Percentiles rank a stretch among this genome's conserved stretches.
Conservation (phyloP, 2,329 filamentous ascomycete genomes). For the Lizonia empirigonia region DNA sequence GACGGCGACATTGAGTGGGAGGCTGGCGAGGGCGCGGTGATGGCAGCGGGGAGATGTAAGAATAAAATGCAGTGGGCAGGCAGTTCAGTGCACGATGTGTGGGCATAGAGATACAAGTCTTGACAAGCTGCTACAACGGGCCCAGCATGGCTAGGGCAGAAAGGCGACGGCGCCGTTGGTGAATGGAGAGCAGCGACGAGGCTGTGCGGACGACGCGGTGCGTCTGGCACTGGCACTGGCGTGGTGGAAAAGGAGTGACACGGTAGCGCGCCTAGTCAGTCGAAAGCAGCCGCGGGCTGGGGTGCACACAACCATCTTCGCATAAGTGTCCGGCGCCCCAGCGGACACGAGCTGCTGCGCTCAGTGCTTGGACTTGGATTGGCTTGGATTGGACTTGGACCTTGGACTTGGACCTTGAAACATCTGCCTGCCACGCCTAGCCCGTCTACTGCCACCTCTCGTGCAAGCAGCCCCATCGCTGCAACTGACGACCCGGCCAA, state of each 20-base stretch:
- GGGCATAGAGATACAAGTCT: background rate
- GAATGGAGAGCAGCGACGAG: constrained; percentile 5
- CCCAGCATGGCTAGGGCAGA: constrained; percentile 12
- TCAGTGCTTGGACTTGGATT: no score
- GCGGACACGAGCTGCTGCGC: no score
- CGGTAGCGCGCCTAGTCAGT: constrained; percentile 9
- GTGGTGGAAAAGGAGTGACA: constrained; percentile 11
- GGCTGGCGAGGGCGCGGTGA: background rate
- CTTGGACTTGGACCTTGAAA: no score
- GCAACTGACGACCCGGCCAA: no score
- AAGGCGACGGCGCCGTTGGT: constrained; percentile 3
- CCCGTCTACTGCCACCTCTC: no score
- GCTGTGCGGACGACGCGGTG: no score
- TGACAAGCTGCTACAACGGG: constrained; percentile 11
- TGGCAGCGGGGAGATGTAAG: constrained; percentile 1
- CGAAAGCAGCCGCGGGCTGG: constrained; percentile 1
- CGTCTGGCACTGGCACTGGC: no score
- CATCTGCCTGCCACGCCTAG: no score
- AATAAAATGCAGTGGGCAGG: background rate
- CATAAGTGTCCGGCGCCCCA: no score
- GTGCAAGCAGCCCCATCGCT: no score
- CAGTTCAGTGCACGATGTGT: background rate
- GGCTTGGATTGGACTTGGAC: no score
- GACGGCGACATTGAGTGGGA: constrained; percentile 28
- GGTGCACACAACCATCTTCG: no score